Evolutionary conservation across 2,329 filamentous ascomycete species (phyloP).

Genomic region (Calonectria fujianensis): DNA sequence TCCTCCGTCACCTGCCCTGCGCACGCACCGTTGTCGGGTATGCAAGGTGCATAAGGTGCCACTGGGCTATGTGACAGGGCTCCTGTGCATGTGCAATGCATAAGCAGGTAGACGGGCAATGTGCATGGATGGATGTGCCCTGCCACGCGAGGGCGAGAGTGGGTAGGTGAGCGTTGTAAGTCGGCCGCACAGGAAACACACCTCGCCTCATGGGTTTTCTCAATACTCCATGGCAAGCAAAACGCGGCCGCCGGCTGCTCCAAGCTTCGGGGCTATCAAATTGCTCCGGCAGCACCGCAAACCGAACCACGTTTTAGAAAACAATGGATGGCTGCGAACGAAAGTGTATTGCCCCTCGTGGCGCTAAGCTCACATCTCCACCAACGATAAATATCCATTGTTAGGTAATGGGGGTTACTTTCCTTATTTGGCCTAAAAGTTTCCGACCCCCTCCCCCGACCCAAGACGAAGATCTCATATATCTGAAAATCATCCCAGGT

Average conservation of each 20-base stretch:
- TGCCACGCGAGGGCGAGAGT: background rate
- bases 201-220: background rate
- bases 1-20: constrained; percentile 43
- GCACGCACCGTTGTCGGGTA: constrained; percentile 53
- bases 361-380: constrained; percentile 30
- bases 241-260: constrained; percentile 4
- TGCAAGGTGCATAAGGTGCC: constrained; percentile 54
- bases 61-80: constrained; percentile 49
- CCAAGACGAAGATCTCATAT: constrained; percentile 31
- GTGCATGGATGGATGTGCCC: constrained; percentile 43
- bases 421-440: constrained; percentile 26
- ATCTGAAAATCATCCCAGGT: constrained; percentile 30
- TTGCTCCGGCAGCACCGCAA: constrained; percentile 7
- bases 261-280: constrained; percentile 12
- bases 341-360: constrained; percentile 26
- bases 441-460: constrained; percentile 18
- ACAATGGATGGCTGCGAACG: constrained; percentile 10
- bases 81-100: constrained; percentile 41
- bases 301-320: constrained; percentile 15
- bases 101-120: constrained; percentile 35
- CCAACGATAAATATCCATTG: constrained; percentile 14
- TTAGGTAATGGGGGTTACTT: constrained; percentile 26
- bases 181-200: background rate
- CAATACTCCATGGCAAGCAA: background rate
- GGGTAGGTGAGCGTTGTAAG: background rate